Evolutionary conservation across 805 yeast species (phyloP), one percentile per base, ranked within the genome.

Genomic region (Dipodascus albidus): DNA sequence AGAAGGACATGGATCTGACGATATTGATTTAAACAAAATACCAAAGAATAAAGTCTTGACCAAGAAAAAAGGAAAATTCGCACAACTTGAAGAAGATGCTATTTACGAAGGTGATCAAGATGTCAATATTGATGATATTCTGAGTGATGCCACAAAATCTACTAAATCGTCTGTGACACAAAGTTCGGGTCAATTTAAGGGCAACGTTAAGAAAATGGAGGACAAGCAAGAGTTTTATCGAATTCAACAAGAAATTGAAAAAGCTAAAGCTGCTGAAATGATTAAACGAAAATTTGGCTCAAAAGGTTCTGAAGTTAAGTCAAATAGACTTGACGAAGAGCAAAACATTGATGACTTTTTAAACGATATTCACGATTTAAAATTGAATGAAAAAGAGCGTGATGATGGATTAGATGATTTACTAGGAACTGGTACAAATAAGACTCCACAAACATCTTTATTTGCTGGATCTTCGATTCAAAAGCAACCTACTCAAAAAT

Each of bases 271-370:
- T 33, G 50, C 48, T 21, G 47, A 42, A 6, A 52, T 53, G 48
- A 53, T 59, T 24, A 57, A 53, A 31, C 33, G 51, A 27, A 48
- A 58, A 35, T 59, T 61, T 23, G 58, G 57, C 4, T 27, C 52
- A n/a, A 47, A 48, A 23, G 24, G 49, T 19, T 8, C 38, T 41
- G 49, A 22, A 3, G 48, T 20, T 49, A 27, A 27, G 11, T 27
- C 11, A 6, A 27, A 27, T 27, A 6, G 33, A 27, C 17, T 19
- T 3, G 52, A 11, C 23, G 53, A 52, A 1, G 58, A 56, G 23
- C 54, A 54, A 27, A 61, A 61, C 44, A 52, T 60, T 44, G 64
- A 60, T 41, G 57, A 49, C 9, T 60, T 60, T 50, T 52, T 60
- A 20, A 51, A 55, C 21, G 60, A 59, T 11, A 42, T 60, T n/a